Evolutionary conservation across 192 early-diverging fungal species (phyloP), one percentile per base, ranked within the genome.

Genomic region (Oehlia diaphana): DNA sequence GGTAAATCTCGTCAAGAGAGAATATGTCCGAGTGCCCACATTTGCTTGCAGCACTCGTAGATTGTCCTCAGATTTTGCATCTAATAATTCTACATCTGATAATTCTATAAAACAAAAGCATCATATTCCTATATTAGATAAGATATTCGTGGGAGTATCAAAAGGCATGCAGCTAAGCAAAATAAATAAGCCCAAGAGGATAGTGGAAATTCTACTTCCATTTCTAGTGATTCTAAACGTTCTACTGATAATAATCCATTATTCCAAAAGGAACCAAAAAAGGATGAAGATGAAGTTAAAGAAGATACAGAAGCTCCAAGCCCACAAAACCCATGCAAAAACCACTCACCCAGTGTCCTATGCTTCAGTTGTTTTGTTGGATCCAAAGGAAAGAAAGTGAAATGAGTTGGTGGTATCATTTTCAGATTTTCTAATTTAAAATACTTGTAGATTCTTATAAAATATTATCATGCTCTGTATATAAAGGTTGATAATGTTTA

Each of bases 301-400:
- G 72, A 74, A 33, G 79, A 74, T 26, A 31, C 2, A 2, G 31
- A 80, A 49, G 28, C 79, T 47, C 16, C 71, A 64, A 74, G 62
- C 62, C 79, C 79, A 33, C 16, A 58, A 64, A 74, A 74, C 62
- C 79, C 79, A 80, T 80, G 79, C 47, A 80, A 72, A 72, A 80
- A 74, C 62, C 79, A 80, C 37, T 14, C 79, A 21, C 44, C 72
- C 2, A 72, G 72, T 53, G 72, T 80, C 23, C 79, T 72, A 47
- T 80, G 79, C 21, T 80, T 80, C 33, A 33, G 79, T 80, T 80
- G 79, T 80, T 39, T 80, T 58, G 9, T 42, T 28, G 58, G 72
- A 50, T 4, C 71, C 31, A 42, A 23, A 21, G 79, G 72, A n/a
- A 80, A 74, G 61, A 80, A 80, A 74, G 72, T 80, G 6, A 69